Base-by-base conservation (phyloP, 495 filamentous ascomycete genomes). In the Talaromyces adpressus region DNA sequence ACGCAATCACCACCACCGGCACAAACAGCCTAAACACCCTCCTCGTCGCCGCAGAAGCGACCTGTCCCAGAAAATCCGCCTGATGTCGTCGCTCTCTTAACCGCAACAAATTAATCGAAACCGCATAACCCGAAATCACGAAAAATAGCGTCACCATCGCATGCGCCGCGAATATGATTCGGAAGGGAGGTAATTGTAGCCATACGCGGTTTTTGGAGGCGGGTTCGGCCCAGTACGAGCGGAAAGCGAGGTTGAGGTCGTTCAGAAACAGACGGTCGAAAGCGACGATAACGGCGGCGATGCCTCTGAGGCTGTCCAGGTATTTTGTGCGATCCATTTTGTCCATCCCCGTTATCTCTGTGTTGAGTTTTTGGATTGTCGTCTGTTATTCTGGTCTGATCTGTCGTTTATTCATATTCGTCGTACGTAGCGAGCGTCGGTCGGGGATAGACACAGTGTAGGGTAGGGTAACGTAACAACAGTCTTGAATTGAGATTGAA, bases 81-180 rank as follows among this genome's bases (percentile, higher is more conserved):
- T 65, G 72, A 51, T 77, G 67, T 47, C 75, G 75, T 14, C 69
- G 67, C 58, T 78, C 78, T 16, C 81, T 75, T 23, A 71, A 67
- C 62, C 77, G 75, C 30, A 87, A 70, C 0, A 84, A 75, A 57
- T 83, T 82, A 64, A 79, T 76, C 12, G 83, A 81, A 14, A 87
- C 75, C 1, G 80, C 82, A 62, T 82, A 85, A 29, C 85, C 83
- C 4, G 84, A 85, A n/a, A 88, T 84, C 52, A 87, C 80, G 74
- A 86, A 86, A 73, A 88, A 87, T 23, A 87, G 76, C 63, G 82
- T 77, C 4, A 88, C 85, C 84, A 86, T 86, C 1, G 82, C 80
- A 14, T 79, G 76, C 29, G 80, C 82, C 2, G 79, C 78, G 68
- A 80, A 85, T 6, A 86, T 65, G 23, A 87, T 71, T n/a, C 82